These are phyloP conservation scores for Dipodascus albidus DNA, from an alignment of 805 yeast genomes.

Conservation along the genomic window DNA sequence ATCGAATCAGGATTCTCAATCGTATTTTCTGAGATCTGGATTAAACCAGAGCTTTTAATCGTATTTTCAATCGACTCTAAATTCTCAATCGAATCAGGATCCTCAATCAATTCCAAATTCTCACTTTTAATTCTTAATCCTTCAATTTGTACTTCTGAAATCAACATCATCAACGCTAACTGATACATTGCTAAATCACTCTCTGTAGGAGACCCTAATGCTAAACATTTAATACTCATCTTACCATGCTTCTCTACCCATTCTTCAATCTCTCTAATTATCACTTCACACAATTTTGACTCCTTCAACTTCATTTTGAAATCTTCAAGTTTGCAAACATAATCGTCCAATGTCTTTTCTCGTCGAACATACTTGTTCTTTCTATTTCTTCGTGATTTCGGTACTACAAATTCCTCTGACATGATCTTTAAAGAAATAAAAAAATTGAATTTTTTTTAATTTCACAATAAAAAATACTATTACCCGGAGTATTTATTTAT, in stretches of 20 bases:
- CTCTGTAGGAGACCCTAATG: slow-evolving; percentile 55
- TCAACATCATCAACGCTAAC: slow-evolving; percentile 41
- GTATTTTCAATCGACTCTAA: slow-evolving; percentile 1
- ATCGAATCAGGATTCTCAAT: no score
- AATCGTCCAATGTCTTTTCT: slow-evolving; percentile 14
- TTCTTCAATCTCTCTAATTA: not conserved
- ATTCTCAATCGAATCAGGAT: slow-evolving; percentile 27
- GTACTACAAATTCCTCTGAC: slow-evolving; percentile 5
- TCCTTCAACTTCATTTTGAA: slow-evolving; percentile 4
- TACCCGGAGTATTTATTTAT: not conserved
- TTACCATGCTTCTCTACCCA: slow-evolving; percentile 4
- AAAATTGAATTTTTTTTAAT: no score
- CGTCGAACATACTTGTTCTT: slow-evolving; percentile 6
- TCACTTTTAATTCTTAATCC: slow-evolving; percentile 30
- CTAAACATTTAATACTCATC: slow-evolving; percentile 46
- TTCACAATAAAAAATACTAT: no score
- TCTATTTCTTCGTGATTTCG: slow-evolving; percentile 4
- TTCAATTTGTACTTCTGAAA: slow-evolving; percentile 24
- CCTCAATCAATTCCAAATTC: slow-evolving; percentile 56
- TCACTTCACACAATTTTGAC: slow-evolving; percentile 8
- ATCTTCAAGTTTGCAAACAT: slow-evolving; percentile 6
- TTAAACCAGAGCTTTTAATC: no score
- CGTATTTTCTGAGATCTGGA: no score
- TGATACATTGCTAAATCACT: slow-evolving; percentile 47
- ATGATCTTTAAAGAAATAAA: not conserved